Percentiles rank a stretch among this genome's conserved stretches.
These are phyloP conservation scores for Mrakia frigida DNA, from an alignment of 768 basidiomycete species.

Conservation along the genomic window DNA sequence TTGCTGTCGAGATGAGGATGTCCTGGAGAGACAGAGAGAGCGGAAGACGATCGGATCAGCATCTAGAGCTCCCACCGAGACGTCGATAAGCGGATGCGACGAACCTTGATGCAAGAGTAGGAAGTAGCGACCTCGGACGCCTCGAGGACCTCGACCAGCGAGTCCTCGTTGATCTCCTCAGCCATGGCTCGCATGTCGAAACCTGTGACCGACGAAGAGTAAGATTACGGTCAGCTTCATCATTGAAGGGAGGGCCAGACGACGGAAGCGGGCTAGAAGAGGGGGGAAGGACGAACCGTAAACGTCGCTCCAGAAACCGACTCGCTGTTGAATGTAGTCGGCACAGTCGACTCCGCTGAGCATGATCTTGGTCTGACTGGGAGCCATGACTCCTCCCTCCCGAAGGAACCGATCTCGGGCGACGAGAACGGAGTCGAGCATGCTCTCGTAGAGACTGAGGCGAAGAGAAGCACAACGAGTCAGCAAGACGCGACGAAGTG, in stretches of 20 bases:
- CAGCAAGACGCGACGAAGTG: background rate
- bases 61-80: background rate
- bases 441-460: slow-evolving; percentile 75
- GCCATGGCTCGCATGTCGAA: slow-evolving; percentile 85
- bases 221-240: slow-evolving; percentile 2
- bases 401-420: slow-evolving; percentile 82
- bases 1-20: slow-evolving; percentile 61
- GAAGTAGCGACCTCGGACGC: slow-evolving; percentile 61
- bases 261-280: background rate
- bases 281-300: slow-evolving; percentile 58
- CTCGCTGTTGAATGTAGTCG: slow-evolving; percentile 70
- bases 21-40: slow-evolving; percentile 55
- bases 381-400: slow-evolving; percentile 75
- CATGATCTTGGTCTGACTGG: slow-evolving; percentile 81
- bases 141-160: slow-evolving; percentile 72
- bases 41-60: background rate
- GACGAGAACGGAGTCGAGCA: slow-evolving; percentile 89
- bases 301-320: slow-evolving; percentile 84
- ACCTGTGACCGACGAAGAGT: slow-evolving; percentile 49
- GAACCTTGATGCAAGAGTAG: slow-evolving; percentile 63
- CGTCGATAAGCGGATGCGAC: slow-evolving; percentile 30
- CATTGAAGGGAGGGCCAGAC: background rate
- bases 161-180: slow-evolving; percentile 67
- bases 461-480: background rate
- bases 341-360: slow-evolving; percentile 72